phyloP scores from a whole-genome alignment of 345 rosid species.

The Anacardium occidentale region DNA sequence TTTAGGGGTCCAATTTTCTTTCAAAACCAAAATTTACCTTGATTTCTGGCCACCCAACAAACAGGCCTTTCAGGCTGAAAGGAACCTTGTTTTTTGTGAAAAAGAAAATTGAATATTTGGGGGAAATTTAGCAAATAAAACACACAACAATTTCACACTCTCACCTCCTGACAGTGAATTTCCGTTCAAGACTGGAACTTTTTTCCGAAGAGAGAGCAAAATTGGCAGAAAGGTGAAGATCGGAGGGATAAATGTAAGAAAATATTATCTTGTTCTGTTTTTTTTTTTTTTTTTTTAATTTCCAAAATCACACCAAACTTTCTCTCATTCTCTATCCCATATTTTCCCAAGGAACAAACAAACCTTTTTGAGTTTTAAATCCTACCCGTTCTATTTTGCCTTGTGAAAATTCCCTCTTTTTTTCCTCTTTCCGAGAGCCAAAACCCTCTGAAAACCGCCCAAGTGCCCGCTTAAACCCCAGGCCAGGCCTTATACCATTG shows the following conservation, averaged over 20 bases:
- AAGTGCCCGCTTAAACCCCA: slow-evolving; percentile 53
- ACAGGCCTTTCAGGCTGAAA: slow-evolving; percentile 15
- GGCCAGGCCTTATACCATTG: slow-evolving; percentile 42
- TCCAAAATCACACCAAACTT: slow-evolving; percentile 23
- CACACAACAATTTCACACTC: slow-evolving; percentile 13
- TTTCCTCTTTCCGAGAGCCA: slow-evolving; percentile 31
- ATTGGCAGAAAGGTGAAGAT: slow-evolving; percentile 39
- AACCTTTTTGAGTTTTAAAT: slow-evolving; percentile 2
- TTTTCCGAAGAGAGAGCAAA: slow-evolving; percentile 21
- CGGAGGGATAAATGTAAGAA: slow-evolving; percentile 23
- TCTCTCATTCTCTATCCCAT: slow-evolving; percentile 47
- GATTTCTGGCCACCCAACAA: slow-evolving; percentile 24
- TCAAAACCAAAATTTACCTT: slow-evolving; percentile 8
- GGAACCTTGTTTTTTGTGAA: slow-evolving; percentile 2
- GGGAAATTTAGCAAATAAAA: slow-evolving; percentile 16
- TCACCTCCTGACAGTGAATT: slow-evolving; percentile 34
- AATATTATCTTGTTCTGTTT: slow-evolving; percentile 15
- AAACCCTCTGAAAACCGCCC: slow-evolving; percentile 56
- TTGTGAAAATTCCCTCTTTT: slow-evolving; percentile 12
- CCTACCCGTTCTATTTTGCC: slow-evolving; percentile 30
- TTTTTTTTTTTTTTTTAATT: too few relatives aligned
- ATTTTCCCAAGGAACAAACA: slow-evolving; percentile 33
- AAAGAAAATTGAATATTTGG: background rate
- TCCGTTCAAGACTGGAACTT: slow-evolving; percentile 20
- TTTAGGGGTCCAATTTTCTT: slow-evolving; percentile 1